These are phyloP conservation scores for Cytospora chrysosperma DNA, from an alignment of 2,329 filamentous ascomycete species.

Conservation along the genomic window DNA sequence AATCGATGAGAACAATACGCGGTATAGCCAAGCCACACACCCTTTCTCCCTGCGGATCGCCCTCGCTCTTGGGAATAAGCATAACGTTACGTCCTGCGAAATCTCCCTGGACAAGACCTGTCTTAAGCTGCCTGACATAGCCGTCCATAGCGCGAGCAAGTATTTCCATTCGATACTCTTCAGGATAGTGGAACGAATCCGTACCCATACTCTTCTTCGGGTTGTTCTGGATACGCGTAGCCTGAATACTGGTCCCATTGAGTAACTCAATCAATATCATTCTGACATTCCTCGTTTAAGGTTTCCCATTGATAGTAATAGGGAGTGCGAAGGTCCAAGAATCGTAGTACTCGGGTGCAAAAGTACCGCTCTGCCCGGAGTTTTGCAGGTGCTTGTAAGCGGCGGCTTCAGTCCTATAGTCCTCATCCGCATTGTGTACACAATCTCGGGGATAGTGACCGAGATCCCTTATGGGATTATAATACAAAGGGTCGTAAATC, in stretches of 20 bases:
- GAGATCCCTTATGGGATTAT: too few relatives aligned
- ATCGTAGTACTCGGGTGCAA: neutral
- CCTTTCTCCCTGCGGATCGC: neutral
- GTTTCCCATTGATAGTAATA: neutral
- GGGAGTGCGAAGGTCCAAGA: neutral
- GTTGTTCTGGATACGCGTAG: neutral
- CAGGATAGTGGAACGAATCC: conserved; percentile 1
- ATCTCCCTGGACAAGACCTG: neutral
- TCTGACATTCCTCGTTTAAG: neutral
- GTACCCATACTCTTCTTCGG: too few relatives aligned
- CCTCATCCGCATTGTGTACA: neutral
- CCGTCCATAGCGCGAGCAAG: neutral
- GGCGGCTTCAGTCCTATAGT: neutral
- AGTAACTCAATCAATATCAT: neutral
- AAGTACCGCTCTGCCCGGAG: neutral
- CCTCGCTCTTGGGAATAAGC: neutral
- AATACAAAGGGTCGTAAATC: too few relatives aligned
- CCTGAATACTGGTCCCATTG: neutral
- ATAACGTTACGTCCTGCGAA: neutral
- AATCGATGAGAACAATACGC: neutral
- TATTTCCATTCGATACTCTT: neutral
- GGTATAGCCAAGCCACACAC: neutral
- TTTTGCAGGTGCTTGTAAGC: neutral
- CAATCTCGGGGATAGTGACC: too few relatives aligned
- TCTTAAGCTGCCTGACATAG: neutral